Base-by-base conservation (phyloP, 2,329 filamentous ascomycete genomes). In the Apiospora pterosperma region DNA sequence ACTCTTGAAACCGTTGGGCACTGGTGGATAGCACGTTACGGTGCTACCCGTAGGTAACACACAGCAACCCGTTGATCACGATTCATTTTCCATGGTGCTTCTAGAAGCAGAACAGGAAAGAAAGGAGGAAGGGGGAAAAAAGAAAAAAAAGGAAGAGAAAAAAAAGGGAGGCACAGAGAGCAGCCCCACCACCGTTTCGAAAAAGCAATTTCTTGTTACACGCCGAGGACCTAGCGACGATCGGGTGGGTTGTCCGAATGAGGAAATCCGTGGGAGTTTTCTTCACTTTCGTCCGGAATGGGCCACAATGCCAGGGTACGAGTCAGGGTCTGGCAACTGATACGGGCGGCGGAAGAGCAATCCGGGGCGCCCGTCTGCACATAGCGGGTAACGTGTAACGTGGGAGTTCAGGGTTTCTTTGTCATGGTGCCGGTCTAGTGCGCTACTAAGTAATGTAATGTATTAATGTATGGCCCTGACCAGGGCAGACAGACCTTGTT, bases 11-110 rank as follows among this genome's bases (percentile, higher is more conserved):
- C 48, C 48, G 28, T 34, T 28, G 19, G 48, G 48, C 48, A 34
- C 48, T 55, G 48, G 8, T 55, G 48, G 48, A 34, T 55, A 55
- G 19, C n/a, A n/a, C 14, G 25, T 25, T 16, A 23, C 6, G 42
- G 21, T 34, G 28, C 31, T 62, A 16, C n/a, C 62, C 62, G 36
- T 64, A 61, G 65, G 64, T 68, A 55, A 31, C 48, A n/a, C 12
- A 65, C 55, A 63, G 36, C 52, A 55, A 65, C 65, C 67, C 63
- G 62, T 59, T 64, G 48, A 68, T 65, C 68, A 62, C 64, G 42
- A 63, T 58, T 59, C 48, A 10, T n/a, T n/a, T 55, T 55, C 48
- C 48, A 34, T 55, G 48, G 16, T 19, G 28, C 48, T 55, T 55
- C 64, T 62, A 69, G 55, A 63, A 63, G 48, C 66, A 65, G 48